Base-by-base conservation (phyloP, 2,329 filamentous ascomycete genomes). In the Colletotrichum sp. region DNA sequence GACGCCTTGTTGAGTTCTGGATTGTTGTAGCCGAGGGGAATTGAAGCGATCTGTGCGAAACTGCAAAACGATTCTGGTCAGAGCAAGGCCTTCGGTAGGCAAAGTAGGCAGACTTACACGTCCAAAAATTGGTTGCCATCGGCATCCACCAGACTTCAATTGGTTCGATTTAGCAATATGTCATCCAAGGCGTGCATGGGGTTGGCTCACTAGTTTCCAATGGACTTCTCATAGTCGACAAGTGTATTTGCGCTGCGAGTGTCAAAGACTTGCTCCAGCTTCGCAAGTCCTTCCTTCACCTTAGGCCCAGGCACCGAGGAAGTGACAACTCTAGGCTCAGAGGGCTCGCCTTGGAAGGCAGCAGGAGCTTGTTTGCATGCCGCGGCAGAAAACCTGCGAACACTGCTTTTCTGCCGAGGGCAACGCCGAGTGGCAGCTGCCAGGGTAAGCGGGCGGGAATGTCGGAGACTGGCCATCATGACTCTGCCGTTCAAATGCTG, bases 21-120 rank as follows among this genome's bases (percentile, higher is more conserved):
- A 87, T 98, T 98, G 90, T 96, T 98, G 91, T 98, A 98, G 76
- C 96, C 96, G 62, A 98, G 89, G 4, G 96, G 94, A 80, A 98
- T 98, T 55, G 95, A 98, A 77, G 96, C 96, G 82, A 98, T 98
- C 86, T 98, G 96, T 67, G 96, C 94, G 82, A 96, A 96, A 75
- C 93, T 94, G n/a, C 7, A 21, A 15, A 9, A 12, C 8, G 5
- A 28, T 0, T 18, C 8, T 30, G 12, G 26, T 34, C 10, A 28
- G 43, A 43, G 13, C 0, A 0, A 24, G 43, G 0, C 21, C 9
- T 10, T 0, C 1, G n/a, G 18, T 18, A 7, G 4, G 8, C 5
- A 24, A 28, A 1, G 38, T 7, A 28, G 16, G 32, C 16, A 24
- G 16, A 70, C 90, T 85, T 87, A 93, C 87, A 95, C 93, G 79